Evolutionary conservation across 2,329 filamentous ascomycete species (phyloP), one percentile per base, ranked within the genome.

Genomic region (Colletotrichum shisoi): DNA sequence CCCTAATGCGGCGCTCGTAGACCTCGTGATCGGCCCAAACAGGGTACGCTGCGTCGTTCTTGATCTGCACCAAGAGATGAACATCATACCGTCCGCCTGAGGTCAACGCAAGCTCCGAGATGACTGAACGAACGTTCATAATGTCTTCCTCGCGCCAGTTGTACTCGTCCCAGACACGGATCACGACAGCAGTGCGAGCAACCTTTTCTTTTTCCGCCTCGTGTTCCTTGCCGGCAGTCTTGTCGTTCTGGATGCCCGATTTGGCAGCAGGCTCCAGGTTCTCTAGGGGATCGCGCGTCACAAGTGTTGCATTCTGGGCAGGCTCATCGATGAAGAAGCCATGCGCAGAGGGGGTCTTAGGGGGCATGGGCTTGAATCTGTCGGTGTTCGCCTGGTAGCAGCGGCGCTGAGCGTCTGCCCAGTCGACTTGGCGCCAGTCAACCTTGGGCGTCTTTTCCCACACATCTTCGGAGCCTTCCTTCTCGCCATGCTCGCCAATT

Each of bases 11-110:
- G 74, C 83, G 84, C 75, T 85, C 82, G 80, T 89, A 97, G 57
- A 83, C 83, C 53, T 87, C 86, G 59, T 88, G 82, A 71, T 92
- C 90, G 1, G 91, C 90, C 89, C 91, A 95, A 72, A 96, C 88
- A 9, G 91, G 91, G 69, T 93, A 81, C 68, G 82, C 84, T 62
- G 87, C 85, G 73, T 96, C 91, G 69, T 90, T 84, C 78, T 92
- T 93, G 72, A 96, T 89, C 76, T 97, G 92, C 9, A 96, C 87
- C 2, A 97, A 84, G 21, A 97, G 84, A 74, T 96, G 91, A 3
- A 96, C 87, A 71, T 95, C 91, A 76, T 96, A 97, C 72, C 94
- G 91, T 40, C 91, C 92, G 27, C 93, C 92, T 5, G 92, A 94
- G 58, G 91, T 89, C 63, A 97, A 81, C 1, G 89, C 86, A 12